Evolutionary conservation across 306 rosid species (phyloP), one percentile per base, ranked within the genome.

Genomic region (Cucumis melo): DNA sequence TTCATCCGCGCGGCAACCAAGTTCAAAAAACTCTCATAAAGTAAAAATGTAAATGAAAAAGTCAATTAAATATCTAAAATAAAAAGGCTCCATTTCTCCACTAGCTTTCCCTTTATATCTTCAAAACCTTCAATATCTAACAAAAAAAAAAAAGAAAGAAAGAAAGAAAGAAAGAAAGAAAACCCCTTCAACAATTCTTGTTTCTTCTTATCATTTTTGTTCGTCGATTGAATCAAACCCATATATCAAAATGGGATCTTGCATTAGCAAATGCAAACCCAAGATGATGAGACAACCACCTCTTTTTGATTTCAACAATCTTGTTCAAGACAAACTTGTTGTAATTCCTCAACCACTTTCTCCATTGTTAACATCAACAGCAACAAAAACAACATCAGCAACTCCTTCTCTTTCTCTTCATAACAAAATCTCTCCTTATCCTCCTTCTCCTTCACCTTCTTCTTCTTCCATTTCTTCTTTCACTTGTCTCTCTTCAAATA

Each of bases 221-320:
- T 20, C 8, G 11, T 3, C 11, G 10, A 66, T 41, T 44, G 32
- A 68, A 21, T 36, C 15, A 3, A 16, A 15, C 36, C 63, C 57
- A 36, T 20, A 74, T 38, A 32, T 61, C 78, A 73, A 61, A 75
- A 92, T 94, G 99, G 98, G 97, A 71, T 89, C 89, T 74, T 94
- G 99, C 92, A 85, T 94, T 50, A 92, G 99, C 89, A 94, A 92
- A 89, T 92, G 92, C 90, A 84, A 29, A 64, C 94, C 93, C 85
- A 79, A 77, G 56, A 82, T 67, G 13, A 12, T 68, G 38, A 72
- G 23, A 24, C 42, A 17, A 29, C 42, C 60, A 32, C 57, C 70
- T 29, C 46, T 16, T 55, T 21, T 55, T 0, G 67, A 72, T 72
- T 54, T 44, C 53, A 9, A 27, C 51, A 57, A 75, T 42, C 16